Percentiles rank a stretch among this genome's conserved stretches.
phyloP scores from a whole-genome alignment of 23 red algal species.

The Gracilaria gracilis region DNA sequence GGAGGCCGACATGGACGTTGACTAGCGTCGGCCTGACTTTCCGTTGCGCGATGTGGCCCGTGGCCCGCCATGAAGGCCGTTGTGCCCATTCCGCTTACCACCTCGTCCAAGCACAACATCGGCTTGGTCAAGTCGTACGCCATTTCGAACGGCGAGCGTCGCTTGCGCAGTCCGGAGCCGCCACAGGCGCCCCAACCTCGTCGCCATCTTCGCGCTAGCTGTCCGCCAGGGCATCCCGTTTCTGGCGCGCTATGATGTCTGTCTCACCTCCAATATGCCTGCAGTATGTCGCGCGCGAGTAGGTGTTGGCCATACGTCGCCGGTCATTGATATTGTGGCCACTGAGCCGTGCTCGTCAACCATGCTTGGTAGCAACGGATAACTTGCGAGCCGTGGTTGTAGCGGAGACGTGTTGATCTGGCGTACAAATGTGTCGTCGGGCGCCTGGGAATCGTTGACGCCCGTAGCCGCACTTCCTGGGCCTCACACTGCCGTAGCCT shows the following conservation, averaged over 20 bases:
- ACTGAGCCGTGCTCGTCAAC: constrained; percentile 29
- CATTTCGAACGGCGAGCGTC: constrained; percentile 81
- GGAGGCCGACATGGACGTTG: constrained; percentile 38
- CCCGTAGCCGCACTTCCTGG: constrained; percentile 53
- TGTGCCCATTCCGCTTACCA: constrained; percentile 75
- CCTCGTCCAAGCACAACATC: constrained; percentile 47
- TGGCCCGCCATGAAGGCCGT: constrained; percentile 54
- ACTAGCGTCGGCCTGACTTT: constrained; percentile 4
- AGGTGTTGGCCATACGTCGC: constrained; percentile 57
- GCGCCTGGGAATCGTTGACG: constrained; percentile 46
- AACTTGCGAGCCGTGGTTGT: constrained; percentile 62
- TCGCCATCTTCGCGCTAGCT: constrained; percentile 59
- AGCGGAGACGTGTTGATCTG: constrained; percentile 64
- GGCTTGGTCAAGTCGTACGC: constrained; percentile 82
- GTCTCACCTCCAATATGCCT: constrained; percentile 51
- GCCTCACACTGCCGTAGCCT: constrained; percentile 73
- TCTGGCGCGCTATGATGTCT: constrained; percentile 76
- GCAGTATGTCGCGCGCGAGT: constrained; percentile 63
- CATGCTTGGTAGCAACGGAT: constrained; percentile 43
- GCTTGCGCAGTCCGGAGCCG: constrained; percentile 79
- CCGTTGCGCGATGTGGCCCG: constrained; percentile 45
- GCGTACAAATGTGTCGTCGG: constrained; percentile 37
- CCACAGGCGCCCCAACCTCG: constrained; percentile 69
- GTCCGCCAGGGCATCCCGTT: constrained; percentile 50
- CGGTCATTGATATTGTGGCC: constrained; percentile 29